Evolutionary conservation across 108 stramenopile genomes (phyloP).

Genomic region (Conticribra guillardii): DNA sequence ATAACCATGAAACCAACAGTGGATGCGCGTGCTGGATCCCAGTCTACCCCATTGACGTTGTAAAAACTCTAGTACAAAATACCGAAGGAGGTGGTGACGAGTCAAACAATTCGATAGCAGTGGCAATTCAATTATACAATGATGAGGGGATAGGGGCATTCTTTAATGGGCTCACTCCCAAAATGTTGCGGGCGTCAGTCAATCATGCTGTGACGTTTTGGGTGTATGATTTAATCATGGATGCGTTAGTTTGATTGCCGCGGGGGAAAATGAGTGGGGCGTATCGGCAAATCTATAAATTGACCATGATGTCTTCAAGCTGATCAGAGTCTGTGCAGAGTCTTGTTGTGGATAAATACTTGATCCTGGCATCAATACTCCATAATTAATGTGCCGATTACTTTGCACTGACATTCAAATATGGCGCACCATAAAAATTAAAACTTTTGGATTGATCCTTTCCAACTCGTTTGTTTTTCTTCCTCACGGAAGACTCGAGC

Average conservation of each 20-base stretch:
- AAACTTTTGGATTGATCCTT: too few species aligned
- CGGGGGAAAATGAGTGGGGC: too few species aligned
- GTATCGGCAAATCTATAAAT: too few species aligned
- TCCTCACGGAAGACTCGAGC: too few species aligned
- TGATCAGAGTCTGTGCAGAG: too few species aligned
- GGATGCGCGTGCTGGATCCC: slow-evolving; percentile 52
- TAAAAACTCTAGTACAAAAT: slow-evolving; percentile 56
- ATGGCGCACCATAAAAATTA: too few species aligned
- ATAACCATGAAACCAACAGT: slow-evolving; percentile 18
- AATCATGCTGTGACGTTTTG: slow-evolving; percentile 61
- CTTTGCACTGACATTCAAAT: too few species aligned
- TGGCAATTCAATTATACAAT: slow-evolving; percentile 38
- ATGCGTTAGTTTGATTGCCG: slow-evolving; percentile 20
- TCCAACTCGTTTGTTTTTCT: too few species aligned
- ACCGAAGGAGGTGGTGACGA: slow-evolving; percentile 21
- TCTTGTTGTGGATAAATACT: too few species aligned
- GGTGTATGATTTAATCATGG: slow-evolving; percentile 50
- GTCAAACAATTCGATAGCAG: slow-evolving; percentile 25
- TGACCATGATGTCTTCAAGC: too few species aligned
- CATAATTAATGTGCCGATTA: too few species aligned
- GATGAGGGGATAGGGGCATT: slow-evolving; percentile 48
- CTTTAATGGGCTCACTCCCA: slow-evolving; percentile 55
- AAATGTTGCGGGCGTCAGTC: slow-evolving; percentile 57
- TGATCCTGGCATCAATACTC: too few species aligned
- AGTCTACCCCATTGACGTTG: slow-evolving; percentile 59